Evolutionary conservation across 2,329 filamentous ascomycete species (phyloP).

Genomic region (Penicillium sp.): DNA sequence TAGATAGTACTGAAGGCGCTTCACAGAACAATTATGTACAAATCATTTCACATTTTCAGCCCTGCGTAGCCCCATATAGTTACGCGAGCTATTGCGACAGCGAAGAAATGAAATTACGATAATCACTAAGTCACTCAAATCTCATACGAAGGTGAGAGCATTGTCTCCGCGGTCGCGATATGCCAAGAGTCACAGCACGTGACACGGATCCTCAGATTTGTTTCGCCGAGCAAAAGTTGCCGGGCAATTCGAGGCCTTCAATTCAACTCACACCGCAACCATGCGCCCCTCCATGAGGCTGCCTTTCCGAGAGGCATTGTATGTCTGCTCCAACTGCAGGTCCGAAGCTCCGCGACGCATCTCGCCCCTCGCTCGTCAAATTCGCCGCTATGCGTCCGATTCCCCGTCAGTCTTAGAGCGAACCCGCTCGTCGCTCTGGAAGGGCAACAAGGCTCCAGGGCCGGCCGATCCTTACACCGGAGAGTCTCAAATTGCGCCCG

Average conservation of each 20-base stretch:
- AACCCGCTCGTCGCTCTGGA: slow-evolving; percentile 50
- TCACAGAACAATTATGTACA: background rate
- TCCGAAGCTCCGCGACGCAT: slow-evolving; percentile 32
- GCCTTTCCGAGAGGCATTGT: slow-evolving; percentile 37
- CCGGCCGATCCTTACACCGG: slow-evolving; percentile 49
- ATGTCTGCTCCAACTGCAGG: slow-evolving; percentile 43
- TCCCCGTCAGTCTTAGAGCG: slow-evolving; percentile 44
- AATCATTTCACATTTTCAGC: no score
- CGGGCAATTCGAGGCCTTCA: slow-evolving; percentile 5
- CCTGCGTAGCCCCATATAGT: no score
- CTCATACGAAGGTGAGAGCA: no score
- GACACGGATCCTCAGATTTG: slow-evolving; percentile 20
- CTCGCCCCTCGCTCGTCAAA: slow-evolving; percentile 31
- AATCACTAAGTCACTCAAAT: background rate
- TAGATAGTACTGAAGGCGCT: background rate
- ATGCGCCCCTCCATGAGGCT: slow-evolving; percentile 41
- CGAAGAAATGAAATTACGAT: background rate
- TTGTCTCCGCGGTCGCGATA: background rate
- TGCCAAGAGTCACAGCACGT: slow-evolving; percentile 28
- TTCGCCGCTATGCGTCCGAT: slow-evolving; percentile 37
- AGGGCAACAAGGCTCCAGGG: slow-evolving; percentile 50
- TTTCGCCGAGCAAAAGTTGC: slow-evolving; percentile 24
- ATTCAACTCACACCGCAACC: slow-evolving; percentile 19
- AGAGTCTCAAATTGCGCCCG: slow-evolving; percentile 22
- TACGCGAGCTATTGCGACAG: background rate